Percentiles rank a stretch among this genome's conserved stretches.
phyloP scores from a whole-genome alignment of 305 asterid species.

The Stenogyne calaminthoides region DNA sequence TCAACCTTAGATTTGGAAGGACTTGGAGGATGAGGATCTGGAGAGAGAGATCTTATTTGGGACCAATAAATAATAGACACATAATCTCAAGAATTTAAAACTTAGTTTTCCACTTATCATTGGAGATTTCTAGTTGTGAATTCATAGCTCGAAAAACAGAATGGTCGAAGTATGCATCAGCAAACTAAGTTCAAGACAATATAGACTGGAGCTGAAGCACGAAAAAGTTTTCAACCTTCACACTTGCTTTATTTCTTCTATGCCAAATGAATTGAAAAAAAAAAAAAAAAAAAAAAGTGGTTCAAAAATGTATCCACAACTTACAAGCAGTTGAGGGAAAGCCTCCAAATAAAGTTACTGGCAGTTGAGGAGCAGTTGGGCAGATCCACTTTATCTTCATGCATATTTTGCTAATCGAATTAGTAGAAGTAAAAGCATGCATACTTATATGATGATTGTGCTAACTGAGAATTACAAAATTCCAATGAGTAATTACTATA shows the following conservation, averaged over 20 bases:
- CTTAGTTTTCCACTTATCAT: neutral
- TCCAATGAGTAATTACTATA: constrained; percentile 8
- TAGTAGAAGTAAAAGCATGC: constrained; percentile 15
- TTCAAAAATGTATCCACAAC: constrained; percentile 27
- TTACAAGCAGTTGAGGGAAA: constrained; percentile 85
- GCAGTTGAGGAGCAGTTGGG: constrained; percentile 81
- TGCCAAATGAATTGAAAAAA: too few species aligned
- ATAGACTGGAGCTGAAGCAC: constrained; percentile 21
- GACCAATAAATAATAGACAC: neutral
- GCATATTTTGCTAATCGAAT: constrained; percentile 15
- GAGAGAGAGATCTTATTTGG: neutral
- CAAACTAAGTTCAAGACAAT: neutral
- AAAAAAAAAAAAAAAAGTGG: neutral
- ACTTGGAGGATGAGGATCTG: neutral
- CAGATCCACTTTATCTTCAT: constrained; percentile 93
- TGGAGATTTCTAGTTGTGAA: neutral
- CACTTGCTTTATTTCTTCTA: neutral
- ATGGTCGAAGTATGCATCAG: neutral
- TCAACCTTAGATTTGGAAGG: neutral
- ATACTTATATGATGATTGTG: neutral
- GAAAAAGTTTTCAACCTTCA: neutral
- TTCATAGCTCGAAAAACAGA: neutral
- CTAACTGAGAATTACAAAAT: neutral
- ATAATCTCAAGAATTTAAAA: neutral
- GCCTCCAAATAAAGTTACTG: constrained; percentile 82